These are phyloP conservation scores for Fraxinus cuspidata DNA, from an alignment of 257 asterid genomes.

Conservation along the genomic window DNA sequence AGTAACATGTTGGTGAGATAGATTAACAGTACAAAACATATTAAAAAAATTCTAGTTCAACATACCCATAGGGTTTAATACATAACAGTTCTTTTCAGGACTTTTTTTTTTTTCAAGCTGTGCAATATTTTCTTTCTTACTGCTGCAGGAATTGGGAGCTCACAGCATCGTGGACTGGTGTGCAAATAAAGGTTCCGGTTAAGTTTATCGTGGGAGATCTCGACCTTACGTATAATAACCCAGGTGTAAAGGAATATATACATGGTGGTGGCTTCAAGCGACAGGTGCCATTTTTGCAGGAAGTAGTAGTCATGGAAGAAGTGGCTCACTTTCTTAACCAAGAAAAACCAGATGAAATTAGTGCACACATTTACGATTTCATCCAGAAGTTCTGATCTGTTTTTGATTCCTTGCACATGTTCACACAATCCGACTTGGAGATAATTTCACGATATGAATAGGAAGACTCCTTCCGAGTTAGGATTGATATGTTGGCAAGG, in stretches of 20 bases:
- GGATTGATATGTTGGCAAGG: background rate
- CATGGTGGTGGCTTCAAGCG: slow-evolving; percentile 65
- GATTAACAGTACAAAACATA: background rate
- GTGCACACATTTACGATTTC: slow-evolving; percentile 64
- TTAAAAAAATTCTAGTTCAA: too few relatives aligned
- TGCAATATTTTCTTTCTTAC: background rate
- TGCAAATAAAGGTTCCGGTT: slow-evolving; percentile 75
- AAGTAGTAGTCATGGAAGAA: slow-evolving; percentile 76
- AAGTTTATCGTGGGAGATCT: slow-evolving; percentile 84
- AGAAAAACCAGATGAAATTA: slow-evolving; percentile 80
- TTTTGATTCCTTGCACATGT: background rate
- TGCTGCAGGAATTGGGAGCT: slow-evolving; percentile 84
- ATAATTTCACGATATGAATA: background rate
- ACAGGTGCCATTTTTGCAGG: slow-evolving; percentile 73
- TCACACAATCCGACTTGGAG: background rate
- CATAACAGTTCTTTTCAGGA: background rate
- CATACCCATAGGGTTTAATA: background rate
- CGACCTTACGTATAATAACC: slow-evolving; percentile 64
- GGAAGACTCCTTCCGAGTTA: background rate
- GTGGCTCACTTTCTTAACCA: slow-evolving; percentile 82
- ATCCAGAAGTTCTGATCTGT: slow-evolving; percentile 54
- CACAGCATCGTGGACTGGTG: slow-evolving; percentile 60
- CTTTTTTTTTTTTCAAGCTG: background rate
- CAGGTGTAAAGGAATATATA: slow-evolving; percentile 72
- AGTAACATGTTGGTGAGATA: background rate